Percentiles rank a stretch among this genome's conserved stretches.
Evolutionary conservation across 345 rosid genomes (phyloP).

Genomic region (Aquilaria yunnanensis): DNA sequence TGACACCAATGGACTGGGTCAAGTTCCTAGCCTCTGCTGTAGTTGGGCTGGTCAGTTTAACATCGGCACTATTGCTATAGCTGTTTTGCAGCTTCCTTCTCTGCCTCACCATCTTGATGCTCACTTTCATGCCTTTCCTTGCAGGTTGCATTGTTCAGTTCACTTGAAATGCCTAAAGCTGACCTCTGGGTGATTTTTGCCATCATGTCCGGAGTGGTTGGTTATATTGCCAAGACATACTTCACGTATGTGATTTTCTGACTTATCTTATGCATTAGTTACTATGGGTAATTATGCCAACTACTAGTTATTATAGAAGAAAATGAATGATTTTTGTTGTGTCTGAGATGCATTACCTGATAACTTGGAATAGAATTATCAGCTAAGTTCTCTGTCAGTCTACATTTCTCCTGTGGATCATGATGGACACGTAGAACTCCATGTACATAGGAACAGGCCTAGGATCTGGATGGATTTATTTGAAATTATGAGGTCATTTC

Average conservation of each 20-base stretch:
- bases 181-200: constrained; percentile 85
- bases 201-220: constrained; percentile 70
- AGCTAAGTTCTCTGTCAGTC: too few species aligned
- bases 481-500: too few species aligned
- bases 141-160: constrained; percentile 71
- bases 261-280: too few species aligned
- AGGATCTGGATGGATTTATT: too few species aligned
- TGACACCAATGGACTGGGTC: constrained; percentile 96
- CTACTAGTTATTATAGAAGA: too few species aligned
- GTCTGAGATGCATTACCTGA: not conserved
- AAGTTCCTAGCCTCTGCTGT: constrained; percentile 78
- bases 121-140: constrained; percentile 4
- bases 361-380: too few species aligned
- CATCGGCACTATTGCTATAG: not conserved
- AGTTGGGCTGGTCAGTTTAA: constrained; percentile 67
- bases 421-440: too few species aligned
- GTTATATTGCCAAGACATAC: constrained; percentile 87
- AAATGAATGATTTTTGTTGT: too few species aligned
- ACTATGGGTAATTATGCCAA: not conserved
- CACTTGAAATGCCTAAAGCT: constrained; percentile 61
- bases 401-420: too few species aligned
- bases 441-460: too few species aligned
- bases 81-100: not conserved
- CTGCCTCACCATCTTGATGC: not conserved
- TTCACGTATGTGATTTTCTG: constrained; percentile 57